These are phyloP conservation scores for Astragalus glycyphyllos DNA, from an alignment of 306 rosid species.

Conservation along the genomic window DNA sequence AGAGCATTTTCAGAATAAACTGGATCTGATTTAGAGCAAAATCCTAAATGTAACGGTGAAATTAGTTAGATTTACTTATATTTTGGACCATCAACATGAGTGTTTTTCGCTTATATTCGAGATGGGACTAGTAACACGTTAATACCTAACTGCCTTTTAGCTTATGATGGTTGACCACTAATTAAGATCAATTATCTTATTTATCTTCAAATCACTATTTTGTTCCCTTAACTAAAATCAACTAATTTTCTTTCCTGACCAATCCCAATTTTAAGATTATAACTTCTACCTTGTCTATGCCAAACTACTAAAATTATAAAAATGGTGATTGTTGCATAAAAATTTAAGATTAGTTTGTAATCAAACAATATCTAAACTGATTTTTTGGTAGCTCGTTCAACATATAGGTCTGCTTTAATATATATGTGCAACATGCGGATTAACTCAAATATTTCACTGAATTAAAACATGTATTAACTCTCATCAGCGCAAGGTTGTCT, in stretches of 20 bases:
- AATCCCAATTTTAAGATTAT: too few relatives aligned
- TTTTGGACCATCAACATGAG: too few relatives aligned
- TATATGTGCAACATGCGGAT: slow-evolving; percentile 11
- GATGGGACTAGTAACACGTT: too few relatives aligned
- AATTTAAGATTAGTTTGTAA: neutral
- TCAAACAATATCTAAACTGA: neutral
- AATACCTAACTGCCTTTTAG: neutral
- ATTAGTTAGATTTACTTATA: neutral
- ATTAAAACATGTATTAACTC: slow-evolving; percentile 25
- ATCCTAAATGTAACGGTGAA: slow-evolving; percentile 12
- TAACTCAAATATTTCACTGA: slow-evolving; percentile 20
- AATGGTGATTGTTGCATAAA: neutral
- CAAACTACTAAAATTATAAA: too few relatives aligned
- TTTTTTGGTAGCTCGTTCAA: neutral
- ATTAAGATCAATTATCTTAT: too few relatives aligned
- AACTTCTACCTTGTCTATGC: too few relatives aligned
- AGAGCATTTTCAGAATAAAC: slow-evolving; percentile 22
- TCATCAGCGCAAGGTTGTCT: slow-evolving; percentile 32
- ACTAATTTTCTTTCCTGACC: too few relatives aligned
- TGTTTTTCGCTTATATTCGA: too few relatives aligned
- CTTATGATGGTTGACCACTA: neutral
- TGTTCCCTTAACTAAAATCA: too few relatives aligned
- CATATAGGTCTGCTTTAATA: slow-evolving; percentile 18
- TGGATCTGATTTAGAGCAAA: slow-evolving; percentile 29
- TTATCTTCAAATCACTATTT: too few relatives aligned